A percentile compares a stretch with the other conserved stretches of the same genome.
Conservation (phyloP, 495 filamentous ascomycete species). For the Aspergillus incahuasiensis region DNA sequence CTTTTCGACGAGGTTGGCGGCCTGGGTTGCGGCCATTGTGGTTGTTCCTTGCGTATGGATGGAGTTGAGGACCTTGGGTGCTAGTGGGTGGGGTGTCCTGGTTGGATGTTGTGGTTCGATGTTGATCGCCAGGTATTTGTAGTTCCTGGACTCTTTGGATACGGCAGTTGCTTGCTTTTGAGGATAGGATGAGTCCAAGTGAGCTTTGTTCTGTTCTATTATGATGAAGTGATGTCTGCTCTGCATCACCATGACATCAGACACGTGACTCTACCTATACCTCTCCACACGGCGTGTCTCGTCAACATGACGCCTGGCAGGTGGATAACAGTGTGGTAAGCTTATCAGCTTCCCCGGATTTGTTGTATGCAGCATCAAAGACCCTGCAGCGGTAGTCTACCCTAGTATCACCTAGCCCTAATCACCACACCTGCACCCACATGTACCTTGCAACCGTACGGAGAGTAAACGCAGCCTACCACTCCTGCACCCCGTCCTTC, state of each 20-base stretch:
- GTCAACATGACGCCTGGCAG: no score
- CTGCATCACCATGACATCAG: neutral
- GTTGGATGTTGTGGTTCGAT: neutral
- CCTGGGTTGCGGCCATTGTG: slow-evolving; percentile 57
- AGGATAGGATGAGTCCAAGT: neutral
- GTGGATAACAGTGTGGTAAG: no score
- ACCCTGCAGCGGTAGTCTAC: no score
- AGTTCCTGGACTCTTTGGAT: no score
- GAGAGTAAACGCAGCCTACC: slow-evolving; percentile 19
- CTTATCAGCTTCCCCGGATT: no score
- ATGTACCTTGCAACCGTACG: no score
- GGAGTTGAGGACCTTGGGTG: neutral
- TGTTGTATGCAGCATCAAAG: no score
- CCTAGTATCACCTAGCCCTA: no score
- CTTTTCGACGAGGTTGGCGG: slow-evolving; percentile 61
- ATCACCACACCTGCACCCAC: no score
- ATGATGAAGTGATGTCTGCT: neutral
- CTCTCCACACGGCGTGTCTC: no score
- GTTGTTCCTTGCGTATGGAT: neutral
- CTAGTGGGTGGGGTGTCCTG: neutral
- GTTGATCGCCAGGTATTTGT: neutral
- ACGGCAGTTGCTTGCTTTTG: neutral
- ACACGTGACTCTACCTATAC: no score
- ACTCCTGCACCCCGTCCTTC: slow-evolving; percentile 35
- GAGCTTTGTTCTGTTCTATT: neutral